phyloP scores from a whole-genome alignment of 2,329 filamentous ascomycete genomes.

The Penicillium sp. region DNA sequence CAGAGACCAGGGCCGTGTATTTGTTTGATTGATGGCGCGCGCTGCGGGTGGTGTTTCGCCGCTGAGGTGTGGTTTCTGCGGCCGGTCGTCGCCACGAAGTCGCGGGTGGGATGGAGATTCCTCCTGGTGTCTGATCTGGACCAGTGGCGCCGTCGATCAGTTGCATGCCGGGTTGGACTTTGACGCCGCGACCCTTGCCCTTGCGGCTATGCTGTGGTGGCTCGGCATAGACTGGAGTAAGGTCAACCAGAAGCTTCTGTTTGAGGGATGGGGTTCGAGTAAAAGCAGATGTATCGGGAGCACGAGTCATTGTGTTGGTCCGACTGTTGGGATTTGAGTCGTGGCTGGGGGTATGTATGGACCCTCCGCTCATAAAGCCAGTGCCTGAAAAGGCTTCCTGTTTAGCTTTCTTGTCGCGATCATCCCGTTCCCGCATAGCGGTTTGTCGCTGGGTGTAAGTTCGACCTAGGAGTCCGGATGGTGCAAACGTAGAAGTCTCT shows the following conservation, averaged over 20 bases:
- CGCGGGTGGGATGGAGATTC: constrained; percentile 39
- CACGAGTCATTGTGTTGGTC: constrained; percentile 36
- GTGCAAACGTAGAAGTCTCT: constrained; percentile 37
- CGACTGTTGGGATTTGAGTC: constrained; percentile 30
- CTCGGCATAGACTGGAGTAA: constrained; percentile 65
- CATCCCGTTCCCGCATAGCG: constrained; percentile 43
- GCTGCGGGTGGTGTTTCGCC: constrained; percentile 37
- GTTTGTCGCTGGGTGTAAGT: constrained; percentile 43
- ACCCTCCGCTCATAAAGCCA: constrained; percentile 51
- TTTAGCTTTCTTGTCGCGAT: constrained; percentile 35
- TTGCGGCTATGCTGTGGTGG: constrained; percentile 50
- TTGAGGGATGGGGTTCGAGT: constrained; percentile 49
- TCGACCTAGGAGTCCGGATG: constrained; percentile 40
- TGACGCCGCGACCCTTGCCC: constrained; percentile 40
- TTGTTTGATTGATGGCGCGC: constrained; percentile 19
- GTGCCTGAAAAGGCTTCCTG: constrained; percentile 51
- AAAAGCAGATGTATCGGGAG: constrained; percentile 34
- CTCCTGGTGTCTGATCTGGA: constrained; percentile 35
- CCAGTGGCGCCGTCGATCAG: constrained; percentile 47
- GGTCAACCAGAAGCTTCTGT: constrained; percentile 63
- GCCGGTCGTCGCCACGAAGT: constrained; percentile 43
- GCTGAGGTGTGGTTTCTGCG: constrained; percentile 15
- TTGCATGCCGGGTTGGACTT: constrained; percentile 45
- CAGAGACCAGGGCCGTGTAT: constrained; percentile 11
- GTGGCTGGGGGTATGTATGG: constrained; percentile 42